Evolutionary conservation across 208 protist genomes (phyloP).

Genomic region (Acanthamoeba triangularis): DNA sequence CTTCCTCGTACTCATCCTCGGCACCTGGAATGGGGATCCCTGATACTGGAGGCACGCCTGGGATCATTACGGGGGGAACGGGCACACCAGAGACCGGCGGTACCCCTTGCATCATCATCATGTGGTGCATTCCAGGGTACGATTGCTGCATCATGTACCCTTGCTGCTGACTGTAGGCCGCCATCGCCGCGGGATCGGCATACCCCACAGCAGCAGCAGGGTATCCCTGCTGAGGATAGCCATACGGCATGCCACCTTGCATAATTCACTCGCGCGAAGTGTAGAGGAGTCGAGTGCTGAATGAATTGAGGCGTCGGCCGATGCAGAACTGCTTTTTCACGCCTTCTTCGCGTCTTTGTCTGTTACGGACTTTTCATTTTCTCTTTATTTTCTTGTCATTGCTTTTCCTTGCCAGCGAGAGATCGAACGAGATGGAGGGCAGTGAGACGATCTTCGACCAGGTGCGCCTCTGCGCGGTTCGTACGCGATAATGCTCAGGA

Average conservation of each 20-base stretch:
- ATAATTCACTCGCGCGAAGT: background rate
- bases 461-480: background rate
- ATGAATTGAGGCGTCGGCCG: background rate
- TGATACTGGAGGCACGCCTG: constrained; percentile 66
- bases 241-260: background rate
- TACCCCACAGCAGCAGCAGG: background rate
- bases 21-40: constrained; percentile 25
- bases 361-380: background rate
- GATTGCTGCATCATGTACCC: constrained; percentile 5
- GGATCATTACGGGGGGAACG: constrained; percentile 42
- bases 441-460: background rate
- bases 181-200: constrained; percentile 7
- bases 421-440: background rate
- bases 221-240: background rate
- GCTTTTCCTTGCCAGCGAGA: background rate
- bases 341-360: background rate
- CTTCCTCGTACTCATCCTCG: constrained; percentile 25
- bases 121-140: constrained; percentile 37
- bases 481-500: background rate
- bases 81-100: constrained; percentile 49
- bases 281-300: background rate
- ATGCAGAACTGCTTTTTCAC: background rate
- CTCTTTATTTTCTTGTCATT: background rate
- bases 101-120: constrained; percentile 32
- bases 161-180: background rate